A percentile compares a stretch with the other conserved stretches of the same genome.
phyloP scores from a whole-genome alignment of 306 rosid genomes.

The Quercus dentata region DNA sequence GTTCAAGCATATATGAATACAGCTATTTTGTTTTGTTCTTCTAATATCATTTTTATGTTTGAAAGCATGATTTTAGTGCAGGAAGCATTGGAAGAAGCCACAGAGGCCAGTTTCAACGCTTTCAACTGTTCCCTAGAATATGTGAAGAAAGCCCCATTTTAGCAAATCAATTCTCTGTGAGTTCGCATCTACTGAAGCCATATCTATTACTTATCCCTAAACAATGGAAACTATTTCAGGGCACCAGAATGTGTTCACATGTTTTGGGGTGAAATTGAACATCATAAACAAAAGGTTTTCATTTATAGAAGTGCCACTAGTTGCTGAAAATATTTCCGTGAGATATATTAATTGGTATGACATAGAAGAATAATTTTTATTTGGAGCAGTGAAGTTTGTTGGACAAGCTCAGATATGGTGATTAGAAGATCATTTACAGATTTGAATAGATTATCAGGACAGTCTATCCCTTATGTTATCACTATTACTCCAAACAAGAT shows the following conservation, averaged over 20 bases:
- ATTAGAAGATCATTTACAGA: background rate
- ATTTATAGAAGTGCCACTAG: background rate
- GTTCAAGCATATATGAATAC: background rate
- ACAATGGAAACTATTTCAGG: background rate
- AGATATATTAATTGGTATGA: background rate
- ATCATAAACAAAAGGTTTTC: background rate
- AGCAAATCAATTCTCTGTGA: conserved; percentile 92
- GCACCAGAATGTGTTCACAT: background rate
- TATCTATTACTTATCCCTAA: background rate
- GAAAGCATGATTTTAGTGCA: conserved; percentile 40
- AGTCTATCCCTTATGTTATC: background rate
- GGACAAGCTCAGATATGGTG: background rate
- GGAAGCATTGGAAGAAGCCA: conserved; percentile 95
- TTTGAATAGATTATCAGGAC: background rate
- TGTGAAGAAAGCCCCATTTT: conserved; percentile 83
- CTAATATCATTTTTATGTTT: background rate
- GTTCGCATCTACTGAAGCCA: conserved; percentile 21
- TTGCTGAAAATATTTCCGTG: background rate
- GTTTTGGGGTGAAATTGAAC: background rate
- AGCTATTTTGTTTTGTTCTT: background rate
- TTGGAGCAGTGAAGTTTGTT: background rate
- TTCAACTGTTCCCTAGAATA: conserved; percentile 66
- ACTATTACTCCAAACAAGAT: background rate
- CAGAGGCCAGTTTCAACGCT: conserved; percentile 86
- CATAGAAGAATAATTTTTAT: background rate